Percentiles rank a stretch among this genome's conserved stretches.
phyloP scores from a whole-genome alignment of 1,284 basidiomycete genomes.

The Moesziomyces aphidis region DNA sequence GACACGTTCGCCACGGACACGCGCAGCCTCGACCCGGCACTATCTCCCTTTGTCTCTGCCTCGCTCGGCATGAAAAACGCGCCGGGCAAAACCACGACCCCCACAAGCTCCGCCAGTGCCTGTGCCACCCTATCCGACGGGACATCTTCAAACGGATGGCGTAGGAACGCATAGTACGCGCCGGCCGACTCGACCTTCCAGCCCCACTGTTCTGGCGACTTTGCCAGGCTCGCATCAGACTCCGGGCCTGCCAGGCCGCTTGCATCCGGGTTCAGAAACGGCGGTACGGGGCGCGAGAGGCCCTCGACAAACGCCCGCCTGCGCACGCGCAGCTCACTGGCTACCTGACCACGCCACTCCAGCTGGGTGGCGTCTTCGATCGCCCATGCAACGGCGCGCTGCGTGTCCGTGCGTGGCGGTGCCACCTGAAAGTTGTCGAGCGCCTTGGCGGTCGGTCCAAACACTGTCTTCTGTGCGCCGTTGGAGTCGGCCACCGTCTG shows the following conservation, averaged over 20 bases:
- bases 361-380: slow-evolving; percentile 40
- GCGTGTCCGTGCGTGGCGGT: slow-evolving; percentile 47
- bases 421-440: slow-evolving; percentile 77
- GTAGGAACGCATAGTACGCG: slow-evolving; percentile 67
- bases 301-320: slow-evolving; percentile 74
- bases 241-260: slow-evolving; percentile 9
- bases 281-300: slow-evolving; percentile 43
- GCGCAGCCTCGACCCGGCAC: slow-evolving; percentile 25
- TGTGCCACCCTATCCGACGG: slow-evolving; percentile 46
- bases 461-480: slow-evolving; percentile 63
- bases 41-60: not conserved
- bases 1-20: slow-evolving; percentile 48
- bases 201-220: slow-evolving; percentile 47
- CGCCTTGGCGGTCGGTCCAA: slow-evolving; percentile 72
- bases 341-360: slow-evolving; percentile 71
- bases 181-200: slow-evolving; percentile 65
- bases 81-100: slow-evolving; percentile 54
- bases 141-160: slow-evolving; percentile 46
- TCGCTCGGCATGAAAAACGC: slow-evolving; percentile 42
- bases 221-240: slow-evolving; percentile 8
- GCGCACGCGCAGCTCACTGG: slow-evolving; percentile 73
- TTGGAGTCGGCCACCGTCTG: slow-evolving; percentile 9
- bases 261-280: slow-evolving; percentile 25
- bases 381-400: slow-evolving; percentile 56
- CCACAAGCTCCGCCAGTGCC: slow-evolving; percentile 51